Evolutionary conservation across 805 yeast species (phyloP).

Genomic region (Metschnikowia borealis): DNA sequence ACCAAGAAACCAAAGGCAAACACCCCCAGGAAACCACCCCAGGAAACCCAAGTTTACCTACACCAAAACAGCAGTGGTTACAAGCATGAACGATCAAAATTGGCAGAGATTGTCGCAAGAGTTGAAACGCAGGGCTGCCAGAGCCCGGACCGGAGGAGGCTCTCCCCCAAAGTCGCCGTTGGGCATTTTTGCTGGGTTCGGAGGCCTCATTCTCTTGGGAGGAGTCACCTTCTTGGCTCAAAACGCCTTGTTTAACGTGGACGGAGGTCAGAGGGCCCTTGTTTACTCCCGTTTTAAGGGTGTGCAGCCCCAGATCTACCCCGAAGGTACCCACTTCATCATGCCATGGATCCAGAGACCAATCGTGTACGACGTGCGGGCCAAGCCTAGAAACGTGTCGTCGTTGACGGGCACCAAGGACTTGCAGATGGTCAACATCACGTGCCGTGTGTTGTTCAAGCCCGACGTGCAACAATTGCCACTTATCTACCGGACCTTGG

Average conservation of each 20-base stretch:
- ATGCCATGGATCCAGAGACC: conserved; percentile 96
- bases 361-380: conserved; percentile 84
- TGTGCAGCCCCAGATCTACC: conserved; percentile 73
- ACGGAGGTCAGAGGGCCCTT: conserved; percentile 98
- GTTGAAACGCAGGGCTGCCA: conserved; percentile 34
- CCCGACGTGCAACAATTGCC: conserved; percentile 82
- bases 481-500: conserved; percentile 83
- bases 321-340: conserved; percentile 92
- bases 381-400: conserved; percentile 90
- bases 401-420: conserved; percentile 97
- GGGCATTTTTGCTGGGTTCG: conserved; percentile 39
- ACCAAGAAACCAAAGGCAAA: not conserved
- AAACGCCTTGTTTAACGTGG: conserved; percentile 53
- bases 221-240: conserved; percentile 40
- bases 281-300: conserved; percentile 86
- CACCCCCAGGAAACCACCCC: not conserved
- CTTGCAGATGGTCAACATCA: conserved; percentile 97
- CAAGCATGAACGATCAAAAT: conserved; percentile 34
- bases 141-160: conserved; percentile 23
- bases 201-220: conserved; percentile 38
- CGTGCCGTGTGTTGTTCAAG: conserved; percentile 94
- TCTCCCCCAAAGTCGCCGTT: conserved; percentile 34
- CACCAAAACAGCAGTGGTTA: too few species aligned
- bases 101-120: conserved; percentile 42
- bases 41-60: too few species aligned